These are phyloP conservation scores for Microsporum canis DNA, from an alignment of 2,329 filamentous ascomycete genomes.

Conservation along the genomic window DNA sequence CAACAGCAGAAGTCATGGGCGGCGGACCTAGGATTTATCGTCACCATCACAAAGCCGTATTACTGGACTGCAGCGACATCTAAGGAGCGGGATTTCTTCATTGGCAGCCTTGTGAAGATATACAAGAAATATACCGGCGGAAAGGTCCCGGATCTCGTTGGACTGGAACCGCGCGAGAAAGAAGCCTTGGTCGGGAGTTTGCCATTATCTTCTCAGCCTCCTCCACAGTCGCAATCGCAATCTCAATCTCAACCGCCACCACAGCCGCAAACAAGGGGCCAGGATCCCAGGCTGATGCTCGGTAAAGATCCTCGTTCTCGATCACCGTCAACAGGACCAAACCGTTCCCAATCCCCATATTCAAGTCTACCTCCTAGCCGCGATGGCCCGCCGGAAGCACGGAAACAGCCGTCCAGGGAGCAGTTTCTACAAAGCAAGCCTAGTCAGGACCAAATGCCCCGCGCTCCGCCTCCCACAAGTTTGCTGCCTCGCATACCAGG, in stretches of 20 bases:
- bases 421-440: constrained; percentile 26
- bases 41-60: constrained; percentile 86
- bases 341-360: constrained; percentile 22
- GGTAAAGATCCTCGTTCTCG: not conserved
- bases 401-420: constrained; percentile 28
- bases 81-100: constrained; percentile 98
- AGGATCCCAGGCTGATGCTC: constrained; percentile 20
- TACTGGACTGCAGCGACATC: constrained; percentile 90
- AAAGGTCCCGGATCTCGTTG: constrained; percentile 62
- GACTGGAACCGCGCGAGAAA: constrained; percentile 70
- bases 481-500: constrained; percentile 15
- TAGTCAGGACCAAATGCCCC: constrained; percentile 32
- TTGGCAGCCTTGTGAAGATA: constrained; percentile 90
- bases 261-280: constrained; percentile 16
- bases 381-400: constrained; percentile 24
- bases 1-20: constrained; percentile 61
- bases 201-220: constrained; percentile 16
- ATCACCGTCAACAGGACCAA: constrained; percentile 17
- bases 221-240: not conserved
- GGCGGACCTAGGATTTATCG: constrained; percentile 69
- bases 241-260: not conserved
- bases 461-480: constrained; percentile 24
- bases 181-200: constrained; percentile 57
- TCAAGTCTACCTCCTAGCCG: constrained; percentile 27
- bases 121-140: constrained; percentile 93